A percentile compares a stretch with the other conserved stretches of the same genome.
These are phyloP conservation scores for Lotmaria passim DNA, from an alignment of 208 protist species.

Conservation along the genomic window DNA sequence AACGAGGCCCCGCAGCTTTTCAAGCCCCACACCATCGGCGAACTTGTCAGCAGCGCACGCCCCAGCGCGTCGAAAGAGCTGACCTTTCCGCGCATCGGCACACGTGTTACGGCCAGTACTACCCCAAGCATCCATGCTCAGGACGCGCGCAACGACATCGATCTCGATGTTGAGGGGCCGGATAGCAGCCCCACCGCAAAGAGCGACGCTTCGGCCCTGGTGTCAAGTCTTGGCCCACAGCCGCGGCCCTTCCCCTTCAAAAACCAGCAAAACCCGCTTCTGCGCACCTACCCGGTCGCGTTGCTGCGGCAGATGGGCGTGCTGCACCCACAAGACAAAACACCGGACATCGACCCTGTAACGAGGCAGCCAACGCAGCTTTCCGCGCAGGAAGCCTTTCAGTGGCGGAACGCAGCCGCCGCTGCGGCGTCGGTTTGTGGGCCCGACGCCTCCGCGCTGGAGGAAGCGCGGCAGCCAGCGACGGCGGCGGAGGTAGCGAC, in stretches of 20 bases:
- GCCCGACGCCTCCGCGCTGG: background rate
- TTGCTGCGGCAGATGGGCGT: constrained; percentile 49
- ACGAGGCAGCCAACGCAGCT: constrained; percentile 27
- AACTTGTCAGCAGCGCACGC: constrained; percentile 17
- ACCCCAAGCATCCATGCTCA: background rate
- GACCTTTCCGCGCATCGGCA: background rate
- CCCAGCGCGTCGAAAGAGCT: constrained; percentile 6
- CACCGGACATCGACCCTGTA: constrained; percentile 30
- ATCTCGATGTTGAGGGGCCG: background rate
- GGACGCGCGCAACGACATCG: background rate
- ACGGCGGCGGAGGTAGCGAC: background rate
- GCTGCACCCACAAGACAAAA: constrained; percentile 29
- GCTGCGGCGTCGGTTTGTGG: background rate
- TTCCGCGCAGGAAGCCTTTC: constrained; percentile 43
- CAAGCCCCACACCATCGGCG: constrained; percentile 23
- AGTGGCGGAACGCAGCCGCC: constrained; percentile 7
- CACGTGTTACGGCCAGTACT: background rate
- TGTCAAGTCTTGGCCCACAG: constrained; percentile 21
- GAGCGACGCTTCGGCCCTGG: background rate
- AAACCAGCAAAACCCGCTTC: constrained; percentile 37
- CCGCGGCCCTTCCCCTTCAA: constrained; percentile 3
- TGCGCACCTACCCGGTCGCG: constrained; percentile 45
- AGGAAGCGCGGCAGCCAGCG: background rate
- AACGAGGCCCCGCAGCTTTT: constrained; percentile 8
- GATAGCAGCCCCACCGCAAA: background rate